Base-by-base conservation (phyloP, 2,329 filamentous ascomycete genomes). In the Botrytis sinoallii region DNA sequence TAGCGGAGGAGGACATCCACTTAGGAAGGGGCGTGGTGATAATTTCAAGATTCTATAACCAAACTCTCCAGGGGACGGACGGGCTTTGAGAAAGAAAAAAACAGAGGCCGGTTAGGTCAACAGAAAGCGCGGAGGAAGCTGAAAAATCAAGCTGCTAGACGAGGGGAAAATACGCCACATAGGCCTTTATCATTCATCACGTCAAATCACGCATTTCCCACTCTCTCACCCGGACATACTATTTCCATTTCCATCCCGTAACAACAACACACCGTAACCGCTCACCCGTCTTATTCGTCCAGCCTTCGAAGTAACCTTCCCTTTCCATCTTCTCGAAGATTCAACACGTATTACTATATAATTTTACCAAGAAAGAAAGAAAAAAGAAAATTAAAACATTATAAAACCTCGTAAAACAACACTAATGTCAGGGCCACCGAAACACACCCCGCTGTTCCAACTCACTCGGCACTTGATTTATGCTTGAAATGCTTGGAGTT, bases 381-480 rank as follows among this genome's bases (percentile, higher is more conserved):
- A 12, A 12, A 32, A 18, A 52, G 22, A 18, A 25, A 18, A 20
- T 38, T 52, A 52, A 67, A 52, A 52, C 44, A 38, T 38, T 6
- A 67, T 32, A 38, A 52, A 42, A 40, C 60, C 25, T 38, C 60
- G 35, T 55, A 40, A 68, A 55, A 57, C 25, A 68, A 57, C 25
- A 68, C 48, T 68, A 68, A 68, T 55, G 48, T 32, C 65, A 68
- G 32, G 65, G 65, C 44, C 44, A 29, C 32, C 46, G 32, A 40
- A 38, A 40, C 25, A 55, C 46, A 29, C 16, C 48, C 65, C 25
- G 35, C 48, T 29, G 25, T 68, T 40, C 35, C 48, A 57, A 57
- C 48, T 55, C 38, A 18, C 25, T n/a, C 25, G 65, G 65, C 65
- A 42, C 48, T 32, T 68, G 48, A 20, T 40, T 55, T 29, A n/a